Evolutionary conservation across 2,329 filamentous ascomycete species (phyloP).

Genomic region (Beauveria asiatica): DNA sequence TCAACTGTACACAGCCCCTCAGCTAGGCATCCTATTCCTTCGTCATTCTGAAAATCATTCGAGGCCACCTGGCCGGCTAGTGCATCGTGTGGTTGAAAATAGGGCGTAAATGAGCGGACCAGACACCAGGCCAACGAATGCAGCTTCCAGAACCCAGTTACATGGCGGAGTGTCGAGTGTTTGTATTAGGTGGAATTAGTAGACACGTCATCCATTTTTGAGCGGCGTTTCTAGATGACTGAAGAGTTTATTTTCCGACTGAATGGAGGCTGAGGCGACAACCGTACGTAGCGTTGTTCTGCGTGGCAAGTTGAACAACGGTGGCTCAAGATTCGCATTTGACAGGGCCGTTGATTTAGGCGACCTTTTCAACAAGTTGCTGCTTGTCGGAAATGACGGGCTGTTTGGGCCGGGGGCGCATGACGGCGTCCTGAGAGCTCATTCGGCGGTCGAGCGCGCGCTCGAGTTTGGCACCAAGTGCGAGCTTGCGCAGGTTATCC

Average conservation of each 20-base stretch:
- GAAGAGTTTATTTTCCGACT: neutral
- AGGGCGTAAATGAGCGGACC: neutral
- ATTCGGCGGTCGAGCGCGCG: constrained; percentile 76
- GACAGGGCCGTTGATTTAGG: constrained; percentile 12
- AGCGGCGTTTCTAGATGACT: neutral
- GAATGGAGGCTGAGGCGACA: neutral
- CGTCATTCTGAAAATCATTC: neutral
- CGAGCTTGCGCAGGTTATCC: constrained; percentile 12
- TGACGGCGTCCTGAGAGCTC: constrained; percentile 81
- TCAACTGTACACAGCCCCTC: neutral
- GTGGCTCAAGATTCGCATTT: neutral
- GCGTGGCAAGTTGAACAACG: neutral
- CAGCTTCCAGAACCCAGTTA: neutral
- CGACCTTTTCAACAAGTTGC: constrained; percentile 28
- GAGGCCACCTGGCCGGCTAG: neutral
- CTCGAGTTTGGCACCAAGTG: constrained; percentile 12
- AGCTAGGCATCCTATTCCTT: neutral
- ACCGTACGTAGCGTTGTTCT: too few relatives aligned
- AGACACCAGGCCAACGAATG: neutral
- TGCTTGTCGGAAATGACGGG: constrained; percentile 27
- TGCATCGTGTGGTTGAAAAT: neutral
- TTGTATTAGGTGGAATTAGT: neutral
- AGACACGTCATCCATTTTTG: neutral
- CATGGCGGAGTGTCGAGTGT: neutral
- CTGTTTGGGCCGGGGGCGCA: constrained; percentile 46